Evolutionary conservation across 345 rosid species (phyloP), one percentile per base, ranked within the genome.

Genomic region (Odontarrhena argentea): DNA sequence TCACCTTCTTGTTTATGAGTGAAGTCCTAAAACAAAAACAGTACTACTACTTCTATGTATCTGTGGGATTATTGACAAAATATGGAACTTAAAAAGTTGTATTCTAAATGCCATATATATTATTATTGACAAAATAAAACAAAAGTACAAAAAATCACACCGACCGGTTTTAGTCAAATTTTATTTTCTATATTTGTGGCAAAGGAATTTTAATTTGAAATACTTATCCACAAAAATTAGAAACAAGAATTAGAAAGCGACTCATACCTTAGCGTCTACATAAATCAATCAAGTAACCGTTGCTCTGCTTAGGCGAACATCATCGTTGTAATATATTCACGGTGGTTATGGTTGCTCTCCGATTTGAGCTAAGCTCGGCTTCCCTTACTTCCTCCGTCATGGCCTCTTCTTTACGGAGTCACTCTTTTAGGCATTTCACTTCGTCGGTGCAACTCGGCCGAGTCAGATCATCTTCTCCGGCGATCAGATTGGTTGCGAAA

Each of bases 341-440:
- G 48, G 59, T 67, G 36, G 67, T 55, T 14, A 69, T 70, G 73
- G 76, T 45, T 37, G n/a, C 52, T 47, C 69, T 76, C 46, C 85
- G 81, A 34, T 66, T 76, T 36, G 80, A 81, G 24, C 8, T 85
- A 2, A 77, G 82, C 55, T 77, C 81, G 5, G 80, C 73, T 32
- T 68, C 74, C 28, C 75, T 71, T 26, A 30, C 55, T 55, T 61
- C 71, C 37, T 3, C 72, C 63, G 8, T 9, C 10, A 8, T 22
- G 30, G 5, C 26, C 68, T 35, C 79, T 70, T 67, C 65, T 60
- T 50, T 60, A 50, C 65, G 18, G 56, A 48, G n/a, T 15, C 70
- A 46, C 42, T 55, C 70, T 0, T 55, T 68, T 0, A 60, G 45
- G 2, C 55, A 15, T 35, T 44, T 32, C 28, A 59, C 52, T n/a